Evolutionary conservation across 805 yeast genomes (phyloP), one percentile per base, ranked within the genome.

Genomic region (Candida ovalis): DNA sequence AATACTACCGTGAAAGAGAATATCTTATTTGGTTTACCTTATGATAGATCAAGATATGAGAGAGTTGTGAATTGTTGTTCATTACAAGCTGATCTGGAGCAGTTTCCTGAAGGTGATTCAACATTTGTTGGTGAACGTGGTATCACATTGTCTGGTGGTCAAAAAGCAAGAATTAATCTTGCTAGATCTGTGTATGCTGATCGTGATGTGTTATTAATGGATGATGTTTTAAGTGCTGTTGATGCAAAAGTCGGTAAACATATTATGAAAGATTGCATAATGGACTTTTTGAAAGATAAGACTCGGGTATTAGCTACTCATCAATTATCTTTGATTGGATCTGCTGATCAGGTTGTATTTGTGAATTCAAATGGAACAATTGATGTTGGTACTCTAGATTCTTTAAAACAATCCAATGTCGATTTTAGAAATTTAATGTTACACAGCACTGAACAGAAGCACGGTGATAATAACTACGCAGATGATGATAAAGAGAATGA

Each of bases 61-160:
- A 63, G 66, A 13, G 79, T 87, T 3, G 62, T 88, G 19, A 69
- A 72, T 25, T 82, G 82, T 1, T 88, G 95, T 67, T 80, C 88
- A 0, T 67, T 88, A 49, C 72, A 73, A 36, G 77, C 76, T 38
- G 96, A 88, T 65, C 69, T 88, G 50, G 76, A 76, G 3, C 71
- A 78, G 24, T 66, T 88, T 27, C 86, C 86, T 9, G 86, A 80
- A 19, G 92, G 92, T 36, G 95, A 88, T 59, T 56, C 61, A 42
- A 86, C 95, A 1, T 85, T 83, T 63, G 85, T 88, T 55, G 96
- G 96, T 53, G 95, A 88, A 63, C 75, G 88, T 62, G 96, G 96
- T 58, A 81, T 88, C 43, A 86, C 90, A 0, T 66, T 88, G 33
- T 84, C 91, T 4, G 96, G 96, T 50, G 96, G 96, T 45, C 96